These are phyloP conservation scores for Ceratocystis ficicola DNA, from an alignment of 2,329 filamentous ascomycete genomes.

Conservation along the genomic window DNA sequence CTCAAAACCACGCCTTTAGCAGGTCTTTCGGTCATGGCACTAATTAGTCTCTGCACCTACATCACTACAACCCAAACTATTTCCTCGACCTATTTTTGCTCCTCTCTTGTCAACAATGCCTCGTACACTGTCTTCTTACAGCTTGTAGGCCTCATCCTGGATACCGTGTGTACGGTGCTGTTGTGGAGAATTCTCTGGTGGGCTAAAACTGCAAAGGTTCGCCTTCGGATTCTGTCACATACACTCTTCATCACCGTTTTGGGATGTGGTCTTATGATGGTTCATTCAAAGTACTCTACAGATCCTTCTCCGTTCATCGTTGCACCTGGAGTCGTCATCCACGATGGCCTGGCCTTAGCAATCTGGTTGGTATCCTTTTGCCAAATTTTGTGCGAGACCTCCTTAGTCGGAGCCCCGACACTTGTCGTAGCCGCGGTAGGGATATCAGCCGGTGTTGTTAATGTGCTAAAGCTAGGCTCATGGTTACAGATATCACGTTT, in stretches of 20 bases:
- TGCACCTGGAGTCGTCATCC: slow-evolving; percentile 25
- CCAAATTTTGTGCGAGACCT: slow-evolving; percentile 38
- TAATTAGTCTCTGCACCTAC: slow-evolving; percentile 35
- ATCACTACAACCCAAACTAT: slow-evolving; percentile 28
- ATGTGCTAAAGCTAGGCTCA: slow-evolving; percentile 23
- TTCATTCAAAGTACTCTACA: slow-evolving; percentile 14
- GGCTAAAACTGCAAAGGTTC: slow-evolving; percentile 37
- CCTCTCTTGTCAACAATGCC: slow-evolving; percentile 33
- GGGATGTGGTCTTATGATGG: slow-evolving; percentile 13
- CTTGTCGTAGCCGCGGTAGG: slow-evolving; percentile 16
- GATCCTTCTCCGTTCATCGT: slow-evolving; percentile 14
- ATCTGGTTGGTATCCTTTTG: slow-evolving; percentile 35
- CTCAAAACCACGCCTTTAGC: slow-evolving; percentile 28
- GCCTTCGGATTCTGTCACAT: slow-evolving; percentile 36
- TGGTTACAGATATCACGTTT: slow-evolving; percentile 24
- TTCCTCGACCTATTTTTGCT: slow-evolving; percentile 41
- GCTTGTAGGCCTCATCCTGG: slow-evolving; percentile 35
- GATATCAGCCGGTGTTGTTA: slow-evolving; percentile 19
- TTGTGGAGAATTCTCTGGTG: slow-evolving; percentile 42
- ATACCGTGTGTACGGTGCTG: slow-evolving; percentile 37
- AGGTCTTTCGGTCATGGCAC: slow-evolving; percentile 25
- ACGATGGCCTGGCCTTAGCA: slow-evolving; percentile 38
- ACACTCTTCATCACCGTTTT: slow-evolving; percentile 30
- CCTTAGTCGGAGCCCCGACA: slow-evolving; percentile 18
- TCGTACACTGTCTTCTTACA: slow-evolving; percentile 34